Evolutionary conservation across 495 filamentous ascomycete species (phyloP), one percentile per base, ranked within the genome.

Genomic region (Choiromyces venosus): DNA sequence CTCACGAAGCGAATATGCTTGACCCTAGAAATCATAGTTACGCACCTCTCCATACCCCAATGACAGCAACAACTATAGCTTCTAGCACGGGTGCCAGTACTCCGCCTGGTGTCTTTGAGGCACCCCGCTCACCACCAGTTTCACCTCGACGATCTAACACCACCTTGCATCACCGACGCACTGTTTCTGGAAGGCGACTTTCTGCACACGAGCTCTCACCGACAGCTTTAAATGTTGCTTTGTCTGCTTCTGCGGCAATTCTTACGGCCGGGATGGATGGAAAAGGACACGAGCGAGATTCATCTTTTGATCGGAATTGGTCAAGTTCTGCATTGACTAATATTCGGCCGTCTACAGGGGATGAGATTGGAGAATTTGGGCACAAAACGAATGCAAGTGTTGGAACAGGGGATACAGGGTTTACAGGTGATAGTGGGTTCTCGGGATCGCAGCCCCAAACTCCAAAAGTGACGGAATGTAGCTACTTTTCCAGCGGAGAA

Each of bases 401-500:
- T 52, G 79, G 76, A 71, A 82, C 82, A 40, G 78, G 75, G 33
- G 82, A 83, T 42, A 80, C 76, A 37, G 67, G 69, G 35, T 71
- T 81, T 36, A 81, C 82, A 46, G 70, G 71, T 52, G 79, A 81
- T 37, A 78, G 75, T 81, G 79, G 79, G 69, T 78, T 81, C 69
- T 79, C 79, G 67, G 80, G 78, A 66, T 78, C 74, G 65, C 79
- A 73, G 74, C 76, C 75, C 82, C 44, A 82, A 38, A 73, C 71
- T 52, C 76, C 76, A 66, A 72, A 71, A 79, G 82, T 44, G 93
- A 95, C 40, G 83, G 95, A 99, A 78, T 89, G 93, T 35, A 95
- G 93, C 29, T 98, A 98, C 82, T 96, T 97, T 80, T 98, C 95
- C 1, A 92, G 93, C 8, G 90, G 91, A 14, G 95, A 99, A 79